Evolutionary conservation across 1,284 basidiomycete species (phyloP).

Genomic region (Agroathelia rolfsii): DNA sequence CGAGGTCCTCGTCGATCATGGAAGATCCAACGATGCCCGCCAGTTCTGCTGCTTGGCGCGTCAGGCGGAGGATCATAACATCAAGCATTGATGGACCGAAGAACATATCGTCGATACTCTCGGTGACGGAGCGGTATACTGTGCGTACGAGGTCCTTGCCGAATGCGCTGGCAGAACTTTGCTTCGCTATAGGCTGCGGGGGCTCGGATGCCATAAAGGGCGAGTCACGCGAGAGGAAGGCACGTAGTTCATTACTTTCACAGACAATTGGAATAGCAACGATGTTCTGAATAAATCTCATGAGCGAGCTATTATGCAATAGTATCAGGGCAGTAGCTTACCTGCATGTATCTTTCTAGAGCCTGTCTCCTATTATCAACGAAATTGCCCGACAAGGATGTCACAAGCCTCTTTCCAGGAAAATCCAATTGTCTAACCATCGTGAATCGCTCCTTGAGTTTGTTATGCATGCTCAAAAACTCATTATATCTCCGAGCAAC

Average conservation of each 20-base stretch:
- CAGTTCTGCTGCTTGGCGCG: constrained; percentile 81
- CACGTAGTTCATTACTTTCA: constrained; percentile 72
- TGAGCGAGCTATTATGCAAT: constrained; percentile 4
- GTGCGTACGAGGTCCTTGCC: constrained; percentile 72
- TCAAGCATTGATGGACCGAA: constrained; percentile 92
- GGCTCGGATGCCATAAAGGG: constrained; percentile 56
- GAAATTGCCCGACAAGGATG: constrained; percentile 71
- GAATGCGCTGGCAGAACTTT: constrained; percentile 31
- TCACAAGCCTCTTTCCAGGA: constrained; percentile 84
- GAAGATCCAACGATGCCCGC: constrained; percentile 72
- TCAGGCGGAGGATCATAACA: constrained; percentile 82
- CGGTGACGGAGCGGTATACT: constrained; percentile 81
- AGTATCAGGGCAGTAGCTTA: constrained; percentile 22
- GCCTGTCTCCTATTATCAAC: constrained; percentile 73
- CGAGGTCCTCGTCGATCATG: constrained; percentile 75
- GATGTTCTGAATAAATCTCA: constrained; percentile 42
- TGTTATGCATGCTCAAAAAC: constrained; percentile 83
- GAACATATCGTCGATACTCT: constrained; percentile 89
- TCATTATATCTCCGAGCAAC: constrained; percentile 90
- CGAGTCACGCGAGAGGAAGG: constrained; percentile 83
- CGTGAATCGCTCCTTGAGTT: constrained; percentile 65
- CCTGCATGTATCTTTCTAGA: constrained; percentile 87
- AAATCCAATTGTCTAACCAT: constrained; percentile 71
- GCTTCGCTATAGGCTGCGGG: constrained; percentile 21
- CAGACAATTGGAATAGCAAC: constrained; percentile 70